A percentile compares a stretch with the other conserved stretches of the same genome.
Conservation (phyloP, 1,284 basidiomycete genomes). For the Butyriboletus appendiculatus region DNA sequence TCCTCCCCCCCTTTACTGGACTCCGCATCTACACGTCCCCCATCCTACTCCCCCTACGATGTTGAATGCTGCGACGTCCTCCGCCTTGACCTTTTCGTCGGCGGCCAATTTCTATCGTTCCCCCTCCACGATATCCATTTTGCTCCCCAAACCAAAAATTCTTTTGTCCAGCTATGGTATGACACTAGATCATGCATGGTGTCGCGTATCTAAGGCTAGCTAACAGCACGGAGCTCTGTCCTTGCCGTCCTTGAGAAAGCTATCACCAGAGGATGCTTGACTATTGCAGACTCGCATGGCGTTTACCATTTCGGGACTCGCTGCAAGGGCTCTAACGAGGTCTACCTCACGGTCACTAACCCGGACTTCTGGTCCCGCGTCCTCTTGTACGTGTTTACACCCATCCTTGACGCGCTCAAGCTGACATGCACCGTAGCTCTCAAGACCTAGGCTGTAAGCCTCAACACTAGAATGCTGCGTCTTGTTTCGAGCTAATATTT, state of each 20-base stretch:
- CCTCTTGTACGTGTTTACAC: constrained; percentile 52
- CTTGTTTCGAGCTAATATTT: constrained; percentile 17
- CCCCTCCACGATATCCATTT: constrained; percentile 33
- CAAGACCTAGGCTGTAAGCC: constrained; percentile 73
- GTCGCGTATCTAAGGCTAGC: constrained; percentile 3
- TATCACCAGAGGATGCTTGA: constrained; percentile 59
- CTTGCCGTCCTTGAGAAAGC: constrained; percentile 58
- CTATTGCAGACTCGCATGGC: constrained; percentile 61
- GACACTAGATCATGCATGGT: neutral
- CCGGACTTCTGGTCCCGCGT: constrained; percentile 83
- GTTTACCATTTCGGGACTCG: constrained; percentile 57
- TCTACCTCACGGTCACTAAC: constrained; percentile 65
- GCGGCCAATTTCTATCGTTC: constrained; percentile 36
- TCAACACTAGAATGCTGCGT: neutral
- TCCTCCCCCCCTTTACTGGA: constrained; percentile 5
- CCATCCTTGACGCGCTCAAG: constrained; percentile 3
- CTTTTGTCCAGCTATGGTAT: constrained; percentile 32
- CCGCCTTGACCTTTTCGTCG: constrained; percentile 34
- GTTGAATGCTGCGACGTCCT: constrained; percentile 35
- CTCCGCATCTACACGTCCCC: constrained; percentile 1
- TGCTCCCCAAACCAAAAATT: constrained; percentile 32
- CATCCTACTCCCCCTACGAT: constrained; percentile 16
- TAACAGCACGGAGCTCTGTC: constrained; percentile 62
- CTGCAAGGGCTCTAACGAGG: constrained; percentile 53
- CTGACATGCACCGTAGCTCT: constrained; percentile 43